phyloP scores from a whole-genome alignment of 179 eudicot species.

The Gypsophila paniculata region DNA sequence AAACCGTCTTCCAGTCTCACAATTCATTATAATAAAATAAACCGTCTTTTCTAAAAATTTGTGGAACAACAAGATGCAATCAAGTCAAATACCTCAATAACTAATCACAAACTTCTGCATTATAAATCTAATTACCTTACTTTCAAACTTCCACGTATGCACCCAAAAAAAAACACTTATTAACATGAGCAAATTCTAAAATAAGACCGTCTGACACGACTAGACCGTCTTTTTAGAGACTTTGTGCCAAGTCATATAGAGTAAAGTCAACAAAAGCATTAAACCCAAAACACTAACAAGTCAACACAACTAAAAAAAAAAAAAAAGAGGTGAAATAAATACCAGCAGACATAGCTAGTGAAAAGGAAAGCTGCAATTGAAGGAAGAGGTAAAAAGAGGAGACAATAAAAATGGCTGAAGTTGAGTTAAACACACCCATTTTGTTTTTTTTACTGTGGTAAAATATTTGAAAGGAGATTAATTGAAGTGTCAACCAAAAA shows the following conservation, averaged over 20 bases:
- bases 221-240: too few species aligned
- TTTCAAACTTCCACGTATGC: too few species aligned
- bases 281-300: not conserved
- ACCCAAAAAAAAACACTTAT: too few species aligned
- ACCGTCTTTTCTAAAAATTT: too few species aligned
- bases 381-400: conserved; percentile 18
- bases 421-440: conserved; percentile 15
- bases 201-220: too few species aligned
- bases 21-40: too few species aligned
- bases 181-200: too few species aligned
- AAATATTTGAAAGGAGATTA: not conserved
- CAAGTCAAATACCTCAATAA: too few species aligned
- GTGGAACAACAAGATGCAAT: too few species aligned
- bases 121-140: not conserved
- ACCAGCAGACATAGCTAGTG: conserved; percentile 24
- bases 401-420: conserved; percentile 17
- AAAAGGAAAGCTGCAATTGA: conserved; percentile 24
- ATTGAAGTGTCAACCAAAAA: not conserved
- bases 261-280: not conserved
- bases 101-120: conserved; percentile 4
- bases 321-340: conserved; percentile 3
- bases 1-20: too few species aligned
- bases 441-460: conserved; percentile 1
- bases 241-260: not conserved
- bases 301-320: not conserved